Evolutionary conservation across 345 rosid species (phyloP), one percentile per base, ranked within the genome.

Genomic region (Lepidium sativum): DNA sequence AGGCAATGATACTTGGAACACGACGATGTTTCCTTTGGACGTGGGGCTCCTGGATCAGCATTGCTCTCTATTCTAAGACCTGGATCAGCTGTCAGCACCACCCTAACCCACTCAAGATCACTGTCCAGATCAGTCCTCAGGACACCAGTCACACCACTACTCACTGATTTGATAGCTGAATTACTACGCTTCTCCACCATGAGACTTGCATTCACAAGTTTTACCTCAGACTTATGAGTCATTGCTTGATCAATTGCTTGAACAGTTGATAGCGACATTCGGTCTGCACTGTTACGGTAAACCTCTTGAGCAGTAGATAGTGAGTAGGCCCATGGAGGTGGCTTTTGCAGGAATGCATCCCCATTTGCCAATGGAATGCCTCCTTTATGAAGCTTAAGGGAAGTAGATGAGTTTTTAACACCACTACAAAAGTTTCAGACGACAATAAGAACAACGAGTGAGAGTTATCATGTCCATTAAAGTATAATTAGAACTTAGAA

Each of bases 291-390:
- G 57, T 94, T 88, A 32, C 99, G 91, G 76, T 94, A 94, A 11
- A 66, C 92, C 72, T 94, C 99, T 78, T 94, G 99, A 32, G 92
- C 55, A 75, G 95, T 88, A 84, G 92, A 82, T 77, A 94, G 80
- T 67, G 99, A 97, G 83, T 85, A 94, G 58, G 99, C 99, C 99
- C 97, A 94, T 32, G 99, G 90, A 74, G 99, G 99, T 40, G 99
- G 97, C 82, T 85, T 86, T 21, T 76, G 97, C 79, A 90, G 66
- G 77, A 94, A 80, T 66, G 91, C 97, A 81, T 94, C 97, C 71
- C 97, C 95, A 73, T 90, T 86, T 61, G 97, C 99, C 32, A 94
- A 77, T 63, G 97, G 99, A 75, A 94, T 94, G 23, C 99, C 99
- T 62, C 96, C 97, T 77, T 79, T 84, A 51, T 92, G 90, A 68